Evolutionary conservation across 2,329 filamentous ascomycete species (phyloP).

Genomic region (Scedosporium minutisporum): DNA sequence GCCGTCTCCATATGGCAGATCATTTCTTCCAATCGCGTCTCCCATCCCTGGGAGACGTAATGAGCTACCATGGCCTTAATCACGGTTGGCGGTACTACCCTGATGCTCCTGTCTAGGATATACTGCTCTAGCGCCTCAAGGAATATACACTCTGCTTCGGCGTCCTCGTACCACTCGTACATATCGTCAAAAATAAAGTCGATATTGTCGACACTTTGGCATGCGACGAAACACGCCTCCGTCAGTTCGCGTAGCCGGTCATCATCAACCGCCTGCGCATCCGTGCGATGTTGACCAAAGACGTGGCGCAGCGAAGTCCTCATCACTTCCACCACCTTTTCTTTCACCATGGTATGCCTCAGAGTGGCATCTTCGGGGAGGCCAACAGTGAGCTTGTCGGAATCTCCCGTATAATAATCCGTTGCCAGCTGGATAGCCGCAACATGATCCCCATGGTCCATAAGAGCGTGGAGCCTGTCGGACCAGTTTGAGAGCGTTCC

Average conservation of each 20-base stretch:
- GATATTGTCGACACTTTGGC: slow-evolving; percentile 63
- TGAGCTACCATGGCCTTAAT: slow-evolving; percentile 79
- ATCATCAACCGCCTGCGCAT: slow-evolving; percentile 35
- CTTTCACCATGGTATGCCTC: slow-evolving; percentile 72
- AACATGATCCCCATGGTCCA: slow-evolving; percentile 96
- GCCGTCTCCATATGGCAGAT: slow-evolving; percentile 85
- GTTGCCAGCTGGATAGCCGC: slow-evolving; percentile 84
- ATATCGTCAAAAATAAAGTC: slow-evolving; percentile 88
- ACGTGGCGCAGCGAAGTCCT: slow-evolving; percentile 82
- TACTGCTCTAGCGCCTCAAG: slow-evolving; percentile 82
- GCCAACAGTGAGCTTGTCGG: slow-evolving; percentile 91
- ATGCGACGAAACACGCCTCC: slow-evolving; percentile 74
- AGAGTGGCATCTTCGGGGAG: slow-evolving; percentile 72
- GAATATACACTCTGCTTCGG: slow-evolving; percentile 63
- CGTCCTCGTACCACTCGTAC: slow-evolving; percentile 82
- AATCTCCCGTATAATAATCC: slow-evolving; percentile 80
- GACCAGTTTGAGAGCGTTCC: slow-evolving; percentile 96
- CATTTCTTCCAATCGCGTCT: slow-evolving; percentile 79
- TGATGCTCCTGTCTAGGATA: slow-evolving; percentile 69
- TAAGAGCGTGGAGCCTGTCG: slow-evolving; percentile 81
- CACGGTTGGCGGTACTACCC: slow-evolving; percentile 66
- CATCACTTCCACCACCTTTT: slow-evolving; percentile 90
- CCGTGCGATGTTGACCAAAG: slow-evolving; percentile 57
- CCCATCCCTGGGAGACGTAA: slow-evolving; percentile 66
- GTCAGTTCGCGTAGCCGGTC: slow-evolving; percentile 64